phyloP scores from a whole-genome alignment of 1,139 yeast genomes.

The Hemisphaericaspora xylanilytica region DNA sequence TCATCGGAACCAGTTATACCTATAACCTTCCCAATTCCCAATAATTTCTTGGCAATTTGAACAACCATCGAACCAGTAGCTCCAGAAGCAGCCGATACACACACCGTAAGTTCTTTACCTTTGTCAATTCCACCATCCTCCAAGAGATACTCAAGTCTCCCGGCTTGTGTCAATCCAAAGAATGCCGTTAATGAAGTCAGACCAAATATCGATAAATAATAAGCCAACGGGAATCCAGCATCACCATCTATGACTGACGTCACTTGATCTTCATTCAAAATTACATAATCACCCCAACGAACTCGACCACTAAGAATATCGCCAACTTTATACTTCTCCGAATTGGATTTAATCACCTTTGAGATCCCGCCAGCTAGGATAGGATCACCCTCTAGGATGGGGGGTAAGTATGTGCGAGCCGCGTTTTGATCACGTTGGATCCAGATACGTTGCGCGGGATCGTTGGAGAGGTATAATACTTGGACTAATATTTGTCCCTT shows the following conservation, averaged over 20 bases:
- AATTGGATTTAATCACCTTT: conserved; percentile 46
- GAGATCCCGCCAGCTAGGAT: conserved; percentile 53
- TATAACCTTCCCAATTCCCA: conserved; percentile 55
- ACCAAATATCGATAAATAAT: conserved; percentile 39
- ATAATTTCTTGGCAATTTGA: conserved; percentile 55
- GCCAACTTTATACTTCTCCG: conserved; percentile 39
- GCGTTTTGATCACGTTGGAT: conserved; percentile 43
- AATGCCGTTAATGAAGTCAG: conserved; percentile 64
- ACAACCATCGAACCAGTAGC: conserved; percentile 66
- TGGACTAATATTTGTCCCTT: conserved; percentile 49
- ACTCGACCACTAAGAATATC: conserved; percentile 33
- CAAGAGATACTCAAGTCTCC: conserved; percentile 27
- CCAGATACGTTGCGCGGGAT: conserved; percentile 68
- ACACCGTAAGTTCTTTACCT: conserved; percentile 34
- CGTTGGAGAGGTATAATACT: conserved; percentile 54
- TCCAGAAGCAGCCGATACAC: conserved; percentile 67
- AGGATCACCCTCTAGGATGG: conserved; percentile 45
- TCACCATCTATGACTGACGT: conserved; percentile 25
- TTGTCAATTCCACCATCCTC: conserved; percentile 23
- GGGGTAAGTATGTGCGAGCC: conserved; percentile 45
- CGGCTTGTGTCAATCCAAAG: conserved; percentile 49
- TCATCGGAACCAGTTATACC: conserved; percentile 65
- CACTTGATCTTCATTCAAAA: conserved; percentile 20
- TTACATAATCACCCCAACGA: conserved; percentile 32
- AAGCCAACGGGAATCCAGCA: conserved; percentile 23